phyloP scores from a whole-genome alignment of 2,329 filamentous ascomycete species.

The Hyphodiscus sp. region DNA sequence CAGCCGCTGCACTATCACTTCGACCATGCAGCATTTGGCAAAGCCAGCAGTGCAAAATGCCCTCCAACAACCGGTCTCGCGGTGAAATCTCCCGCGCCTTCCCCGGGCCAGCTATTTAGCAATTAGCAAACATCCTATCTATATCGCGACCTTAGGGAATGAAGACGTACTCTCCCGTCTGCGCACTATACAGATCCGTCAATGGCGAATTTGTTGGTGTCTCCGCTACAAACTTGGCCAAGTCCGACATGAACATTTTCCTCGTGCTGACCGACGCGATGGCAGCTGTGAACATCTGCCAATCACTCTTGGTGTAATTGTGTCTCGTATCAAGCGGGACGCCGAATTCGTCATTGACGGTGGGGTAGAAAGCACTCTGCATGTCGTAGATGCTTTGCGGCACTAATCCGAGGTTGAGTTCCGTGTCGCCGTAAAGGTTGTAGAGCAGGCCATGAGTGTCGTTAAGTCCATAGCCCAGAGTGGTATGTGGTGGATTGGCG shows the following conservation, averaged over 20 bases:
- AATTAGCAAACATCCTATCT: not conserved
- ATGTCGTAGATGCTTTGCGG: slow-evolving; percentile 68
- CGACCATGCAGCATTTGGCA: not conserved
- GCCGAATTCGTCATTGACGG: slow-evolving; percentile 68
- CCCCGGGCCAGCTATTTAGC: slow-evolving; percentile 3
- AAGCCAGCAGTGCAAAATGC: slow-evolving; percentile 69
- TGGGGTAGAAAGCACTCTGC: slow-evolving; percentile 71
- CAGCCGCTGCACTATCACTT: not conserved
- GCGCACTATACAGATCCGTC: slow-evolving; percentile 72
- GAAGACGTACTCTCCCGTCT: slow-evolving; percentile 55
- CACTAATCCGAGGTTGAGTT: slow-evolving; percentile 72
- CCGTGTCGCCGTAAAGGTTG: slow-evolving; percentile 73
- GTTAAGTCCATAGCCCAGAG: slow-evolving; percentile 67
- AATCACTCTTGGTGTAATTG: slow-evolving; percentile 78
- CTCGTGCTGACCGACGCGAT: slow-evolving; percentile 57
- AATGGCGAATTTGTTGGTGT: slow-evolving; percentile 65
- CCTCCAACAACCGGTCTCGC: slow-evolving; percentile 75
- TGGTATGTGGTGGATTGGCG: slow-evolving; percentile 57
- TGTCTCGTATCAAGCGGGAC: slow-evolving; percentile 77
- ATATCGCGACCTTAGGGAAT: not conserved
- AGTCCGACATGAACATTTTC: slow-evolving; percentile 57
- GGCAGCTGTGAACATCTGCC: slow-evolving; percentile 80
- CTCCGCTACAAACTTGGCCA: slow-evolving; percentile 69
- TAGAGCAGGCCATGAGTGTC: slow-evolving; percentile 57
- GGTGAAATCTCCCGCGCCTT: slow-evolving; percentile 49